phyloP scores from a whole-genome alignment of 139 green algal genomes.

The Chlamydomonas asymmetrica region DNA sequence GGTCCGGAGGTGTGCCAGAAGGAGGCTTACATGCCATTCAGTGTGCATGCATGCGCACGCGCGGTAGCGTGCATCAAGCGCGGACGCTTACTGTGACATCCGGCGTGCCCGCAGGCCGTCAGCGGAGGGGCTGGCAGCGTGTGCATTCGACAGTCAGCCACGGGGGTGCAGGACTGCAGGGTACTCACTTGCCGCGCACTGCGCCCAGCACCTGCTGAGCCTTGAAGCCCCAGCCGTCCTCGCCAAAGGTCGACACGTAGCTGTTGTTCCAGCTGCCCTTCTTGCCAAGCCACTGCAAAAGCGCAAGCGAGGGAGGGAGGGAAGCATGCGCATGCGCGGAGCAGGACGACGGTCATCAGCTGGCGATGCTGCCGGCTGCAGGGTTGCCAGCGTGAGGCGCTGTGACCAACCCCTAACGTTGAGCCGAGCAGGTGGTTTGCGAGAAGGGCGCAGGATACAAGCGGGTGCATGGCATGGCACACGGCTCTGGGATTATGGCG shows the following conservation, averaged over 20 bases:
- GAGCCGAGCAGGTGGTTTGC: not conserved
- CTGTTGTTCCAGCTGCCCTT: conserved; percentile 71
- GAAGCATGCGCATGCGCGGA: not conserved
- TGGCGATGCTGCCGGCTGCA: not conserved
- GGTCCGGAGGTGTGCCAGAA: no score
- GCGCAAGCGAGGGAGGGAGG: not conserved
- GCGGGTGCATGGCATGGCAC: no score
- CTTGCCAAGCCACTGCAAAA: conserved; percentile 71
- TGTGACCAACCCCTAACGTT: not conserved
- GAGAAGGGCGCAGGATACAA: not conserved
- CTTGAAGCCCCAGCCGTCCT: conserved; percentile 89
- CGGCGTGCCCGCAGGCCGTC: no score
- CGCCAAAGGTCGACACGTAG: conserved; percentile 71
- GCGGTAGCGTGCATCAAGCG: no score
- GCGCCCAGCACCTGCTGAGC: conserved; percentile 86
- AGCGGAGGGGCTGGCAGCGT: no score
- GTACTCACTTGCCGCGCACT: conserved; percentile 68
- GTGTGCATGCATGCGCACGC: no score
- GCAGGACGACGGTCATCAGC: no score
- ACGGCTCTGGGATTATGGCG: no score
- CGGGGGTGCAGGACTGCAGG: not conserved
- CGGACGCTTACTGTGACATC: no score
- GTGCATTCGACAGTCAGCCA: not conserved
- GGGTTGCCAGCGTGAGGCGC: not conserved
- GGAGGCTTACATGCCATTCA: no score